These are phyloP conservation scores for Leptographium procerum DNA, from an alignment of 2,329 filamentous ascomycete genomes.

Conservation along the genomic window DNA sequence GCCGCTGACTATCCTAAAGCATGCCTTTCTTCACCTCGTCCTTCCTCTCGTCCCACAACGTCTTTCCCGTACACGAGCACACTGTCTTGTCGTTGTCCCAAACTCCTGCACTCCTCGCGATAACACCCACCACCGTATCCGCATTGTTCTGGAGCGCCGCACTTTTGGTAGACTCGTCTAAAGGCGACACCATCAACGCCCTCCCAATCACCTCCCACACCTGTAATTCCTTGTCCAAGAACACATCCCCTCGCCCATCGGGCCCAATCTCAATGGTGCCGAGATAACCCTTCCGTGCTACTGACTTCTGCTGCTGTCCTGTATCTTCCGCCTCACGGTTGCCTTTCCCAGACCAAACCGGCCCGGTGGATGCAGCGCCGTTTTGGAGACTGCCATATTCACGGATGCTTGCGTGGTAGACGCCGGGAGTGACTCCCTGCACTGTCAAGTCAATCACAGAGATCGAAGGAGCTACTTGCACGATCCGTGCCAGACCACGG, in stretches of 20 bases:
- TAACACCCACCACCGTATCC: conserved; percentile 81
- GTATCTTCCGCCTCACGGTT: conserved; percentile 18
- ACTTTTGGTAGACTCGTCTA: conserved; percentile 40
- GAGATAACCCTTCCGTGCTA: conserved; percentile 48
- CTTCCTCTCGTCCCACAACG: conserved; percentile 90
- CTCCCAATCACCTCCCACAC: conserved; percentile 96
- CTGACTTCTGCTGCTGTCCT: conserved; percentile 29
- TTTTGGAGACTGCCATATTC: conserved; percentile 77
- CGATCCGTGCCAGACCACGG: conserved; percentile 81
- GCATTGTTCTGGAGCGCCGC: conserved; percentile 60
- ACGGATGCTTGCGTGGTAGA: conserved; percentile 73
- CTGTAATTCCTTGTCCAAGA: conserved; percentile 71
- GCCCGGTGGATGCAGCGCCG: conserved; percentile 72
- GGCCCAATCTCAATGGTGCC: conserved; percentile 65
- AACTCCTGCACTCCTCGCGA: conserved; percentile 90
- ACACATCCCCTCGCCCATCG: conserved; percentile 65
- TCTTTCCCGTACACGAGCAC: conserved; percentile 96
- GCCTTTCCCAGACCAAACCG: conserved; percentile 55
- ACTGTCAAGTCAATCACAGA: conserved; percentile 84
- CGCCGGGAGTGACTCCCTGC: conserved; percentile 68
- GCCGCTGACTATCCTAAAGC: conserved; percentile 39
- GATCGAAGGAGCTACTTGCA: conserved; percentile 68
- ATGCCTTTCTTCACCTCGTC: conserved; percentile 87
- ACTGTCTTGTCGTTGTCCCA: conserved; percentile 99
- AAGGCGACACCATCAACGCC: conserved; percentile 71